These are phyloP conservation scores for Dryas octopetala DNA, from an alignment of 306 rosid genomes.

Conservation along the genomic window DNA sequence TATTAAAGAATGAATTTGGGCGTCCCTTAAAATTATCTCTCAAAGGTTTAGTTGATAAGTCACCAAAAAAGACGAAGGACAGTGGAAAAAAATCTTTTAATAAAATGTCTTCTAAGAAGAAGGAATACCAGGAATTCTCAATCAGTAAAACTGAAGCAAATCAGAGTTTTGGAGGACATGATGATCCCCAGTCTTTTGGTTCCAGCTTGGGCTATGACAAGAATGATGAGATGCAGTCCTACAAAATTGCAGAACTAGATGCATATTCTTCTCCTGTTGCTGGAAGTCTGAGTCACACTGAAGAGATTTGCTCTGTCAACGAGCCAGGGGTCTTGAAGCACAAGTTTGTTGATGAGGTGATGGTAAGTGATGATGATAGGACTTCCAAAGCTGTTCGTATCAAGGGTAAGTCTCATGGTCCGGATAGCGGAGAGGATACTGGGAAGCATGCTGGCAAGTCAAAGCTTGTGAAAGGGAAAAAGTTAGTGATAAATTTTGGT, in stretches of 20 bases:
- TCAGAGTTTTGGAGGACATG: slow-evolving; percentile 60
- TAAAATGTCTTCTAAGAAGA: slow-evolving; percentile 64
- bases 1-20: slow-evolving; percentile 66
- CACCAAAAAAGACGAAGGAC: slow-evolving; percentile 73
- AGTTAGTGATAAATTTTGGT: slow-evolving; percentile 87
- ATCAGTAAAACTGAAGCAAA: slow-evolving; percentile 39
- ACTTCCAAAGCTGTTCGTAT: slow-evolving; percentile 68
- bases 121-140: slow-evolving; percentile 44
- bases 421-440: slow-evolving; percentile 70
- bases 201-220: slow-evolving; percentile 57
- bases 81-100: slow-evolving; percentile 63
- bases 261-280: slow-evolving; percentile 64
- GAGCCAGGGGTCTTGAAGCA: slow-evolving; percentile 68
- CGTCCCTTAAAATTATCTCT: slow-evolving; percentile 79
- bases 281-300: slow-evolving; percentile 64
- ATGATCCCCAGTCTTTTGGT: slow-evolving; percentile 48
- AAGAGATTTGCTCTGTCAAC: slow-evolving; percentile 50
- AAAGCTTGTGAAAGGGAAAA: slow-evolving; percentile 75
- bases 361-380: slow-evolving; percentile 86
- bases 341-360: slow-evolving; percentile 90
- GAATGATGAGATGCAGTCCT: slow-evolving; percentile 54
- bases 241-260: slow-evolving; percentile 55
- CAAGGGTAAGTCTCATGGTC: slow-evolving; percentile 58
- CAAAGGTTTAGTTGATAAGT: slow-evolving; percentile 66
- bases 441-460: slow-evolving; percentile 58